Base-by-base conservation (phyloP, 768 basidiomycete species). In the Xerocomellus dryophilus region DNA sequence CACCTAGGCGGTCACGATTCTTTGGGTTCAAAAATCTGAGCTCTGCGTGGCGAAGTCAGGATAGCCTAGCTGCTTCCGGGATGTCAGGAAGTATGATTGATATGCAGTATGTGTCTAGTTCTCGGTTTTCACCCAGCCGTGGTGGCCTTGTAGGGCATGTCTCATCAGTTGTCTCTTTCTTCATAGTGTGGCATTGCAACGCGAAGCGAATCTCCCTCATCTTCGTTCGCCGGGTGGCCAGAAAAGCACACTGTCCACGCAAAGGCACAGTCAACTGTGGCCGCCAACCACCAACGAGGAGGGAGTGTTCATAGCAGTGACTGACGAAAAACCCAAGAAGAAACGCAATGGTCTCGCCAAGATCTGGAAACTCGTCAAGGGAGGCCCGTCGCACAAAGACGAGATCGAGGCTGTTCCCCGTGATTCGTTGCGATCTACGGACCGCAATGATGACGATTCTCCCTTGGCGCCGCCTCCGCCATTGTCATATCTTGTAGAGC, bases 381-480 rank as follows among this genome's bases (percentile, higher is more conserved):
- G 67, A 9, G 83, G 61, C 12, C 72, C 79, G 27, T 68, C 74
- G 17, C 81, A 81, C 58, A 71, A 75, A 36, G 72, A 77, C 8
- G 61, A 59, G 20, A 54, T 63, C 23, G 51, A 59, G 12, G 27
- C 53, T 7, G 66, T 61, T 38, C 64, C 70, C 36, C 68, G 68
- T 25, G 69, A 71, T 10, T 65, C 72, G 15, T 61, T 73, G 7
- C 76, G 80, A 77, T 56, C 76, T 69, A 38, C 68, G 15, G 55
- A 70, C 40, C 65, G 67, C 65, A 27, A 68, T 40, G 86, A 90
- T 4, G 90, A 93, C 62, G 83, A 89, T 60, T 69, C 78, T 9
- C 93, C 91, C 4, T 75, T 97, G 38, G 85, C 89, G 3, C 96
- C 95, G 1, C 96, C 96, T 3, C 96, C 96, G 5, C 88, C 93